Base-by-base conservation (phyloP, 306 rosid genomes). In the Morella rubra region DNA sequence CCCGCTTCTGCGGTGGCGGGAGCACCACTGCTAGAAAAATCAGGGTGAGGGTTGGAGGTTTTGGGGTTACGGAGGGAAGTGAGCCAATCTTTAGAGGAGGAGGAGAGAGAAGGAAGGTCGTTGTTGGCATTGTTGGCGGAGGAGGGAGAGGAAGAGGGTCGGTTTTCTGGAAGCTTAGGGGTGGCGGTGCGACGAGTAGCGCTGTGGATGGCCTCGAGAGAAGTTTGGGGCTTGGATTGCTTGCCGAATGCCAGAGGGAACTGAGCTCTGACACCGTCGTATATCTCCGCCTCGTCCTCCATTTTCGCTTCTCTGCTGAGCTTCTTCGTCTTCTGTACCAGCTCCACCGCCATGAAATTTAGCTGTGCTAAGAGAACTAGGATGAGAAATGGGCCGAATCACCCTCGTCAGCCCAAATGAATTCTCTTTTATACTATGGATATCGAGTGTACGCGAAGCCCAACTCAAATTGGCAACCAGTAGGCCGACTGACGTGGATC, bases 171-270 rank as follows among this genome's bases (percentile, higher is more conserved):
- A 68, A 68, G 64, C 66, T 27, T 77, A 61, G 85, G 40, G 52
- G 12, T 0, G 40, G 73, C 6, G n/a, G 81, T 9, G 56, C 96
- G 97, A 60, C 93, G 96, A 62, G 98, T 95, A 12, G 96, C 76
- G 40, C 86, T 90, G 89, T 95, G 98, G 41, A 92, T 88, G 52
- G 88, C 77, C 86, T 95, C 98, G 55, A 92, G 96, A 78, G 98
- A 64, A 54, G 92, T 89, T 76, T 89, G 92, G 7, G 96, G 69
- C 66, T 95, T 95, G 12, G 97, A 83, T 86, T 95, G 96, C 83
- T 95, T 95, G 8, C 98, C 98, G 75, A 92, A 95, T 0, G 90
- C 49, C 5, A 92, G 67, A 83, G 98, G 98, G 74, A 95, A 95
- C 52, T 88, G 90, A 66, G 97, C 91, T 79, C 97, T 74, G 13